Conservation (phyloP, 1,284 basidiomycete species). For the Leccinum fallax region DNA sequence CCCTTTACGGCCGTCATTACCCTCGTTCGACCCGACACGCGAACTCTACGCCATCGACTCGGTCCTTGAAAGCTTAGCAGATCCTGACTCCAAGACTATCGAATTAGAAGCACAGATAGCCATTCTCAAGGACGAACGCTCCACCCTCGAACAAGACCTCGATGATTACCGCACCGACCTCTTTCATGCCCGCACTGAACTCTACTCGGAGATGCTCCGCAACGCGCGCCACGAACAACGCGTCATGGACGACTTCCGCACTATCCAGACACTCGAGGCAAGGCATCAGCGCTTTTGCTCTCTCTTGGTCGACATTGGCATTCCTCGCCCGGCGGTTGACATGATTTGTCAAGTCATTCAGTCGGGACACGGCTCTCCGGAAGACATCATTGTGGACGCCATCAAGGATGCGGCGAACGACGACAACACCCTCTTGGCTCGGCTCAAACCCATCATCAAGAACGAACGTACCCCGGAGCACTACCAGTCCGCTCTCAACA, state of each 20-base stretch:
- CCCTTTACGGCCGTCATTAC: constrained; percentile 21
- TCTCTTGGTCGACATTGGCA: constrained; percentile 37
- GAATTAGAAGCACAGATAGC: constrained; percentile 18
- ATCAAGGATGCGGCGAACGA: constrained; percentile 46
- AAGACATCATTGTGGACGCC: constrained; percentile 49
- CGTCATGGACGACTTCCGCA: constrained; percentile 30
- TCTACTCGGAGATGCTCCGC: constrained; percentile 34
- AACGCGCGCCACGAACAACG: constrained; percentile 25
- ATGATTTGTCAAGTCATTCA: constrained; percentile 25
- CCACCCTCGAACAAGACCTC: constrained; percentile 28
- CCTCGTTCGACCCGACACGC: constrained; percentile 27
- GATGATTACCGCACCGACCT: constrained; percentile 35
- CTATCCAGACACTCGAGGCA: constrained; percentile 30
- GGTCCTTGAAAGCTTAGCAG: not conserved
- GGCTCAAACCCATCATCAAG: constrained; percentile 45
- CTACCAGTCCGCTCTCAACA: constrained; percentile 51
- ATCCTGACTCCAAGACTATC: constrained; percentile 6
- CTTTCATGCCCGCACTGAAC: constrained; percentile 30
- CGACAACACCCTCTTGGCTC: constrained; percentile 46
- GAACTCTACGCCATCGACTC: constrained; percentile 24
- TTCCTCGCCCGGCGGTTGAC: constrained; percentile 28
- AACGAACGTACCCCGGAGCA: constrained; percentile 47
- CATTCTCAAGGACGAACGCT: constrained; percentile 18
- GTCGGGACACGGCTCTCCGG: constrained; percentile 34
- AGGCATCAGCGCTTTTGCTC: constrained; percentile 32